phyloP scores from a whole-genome alignment of 1,139 yeast species.

The Saccharomyces hybrid region DNA sequence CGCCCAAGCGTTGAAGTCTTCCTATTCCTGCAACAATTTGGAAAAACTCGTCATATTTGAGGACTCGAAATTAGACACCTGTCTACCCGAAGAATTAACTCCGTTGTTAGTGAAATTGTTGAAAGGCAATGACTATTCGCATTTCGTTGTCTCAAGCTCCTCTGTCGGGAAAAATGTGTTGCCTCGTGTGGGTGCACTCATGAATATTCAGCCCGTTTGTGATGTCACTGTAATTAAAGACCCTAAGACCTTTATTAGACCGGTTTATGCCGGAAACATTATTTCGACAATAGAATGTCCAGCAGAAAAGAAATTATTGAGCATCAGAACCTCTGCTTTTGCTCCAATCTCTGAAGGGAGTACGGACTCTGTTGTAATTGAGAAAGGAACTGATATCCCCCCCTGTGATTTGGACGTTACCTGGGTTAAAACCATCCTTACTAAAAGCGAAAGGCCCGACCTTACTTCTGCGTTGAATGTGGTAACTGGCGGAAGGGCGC shows the following conservation, averaged over 20 bases:
- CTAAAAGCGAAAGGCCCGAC: constrained; percentile 84
- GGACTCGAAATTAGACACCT: constrained; percentile 45
- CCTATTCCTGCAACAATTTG: constrained; percentile 33
- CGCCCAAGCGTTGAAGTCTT: constrained; percentile 33
- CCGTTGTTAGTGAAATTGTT: constrained; percentile 48
- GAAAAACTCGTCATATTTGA: constrained; percentile 46
- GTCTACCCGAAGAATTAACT: constrained; percentile 57
- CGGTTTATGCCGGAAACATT: constrained; percentile 95
- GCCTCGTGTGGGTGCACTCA: constrained; percentile 78
- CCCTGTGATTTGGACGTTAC: constrained; percentile 9
- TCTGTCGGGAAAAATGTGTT: constrained; percentile 80
- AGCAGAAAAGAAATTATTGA: constrained; percentile 59
- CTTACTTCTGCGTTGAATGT: constrained; percentile 73
- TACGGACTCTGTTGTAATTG: constrained; percentile 40
- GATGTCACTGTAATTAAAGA: constrained; percentile 67
- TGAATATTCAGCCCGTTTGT: constrained; percentile 82
- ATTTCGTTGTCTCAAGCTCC: constrained; percentile 73
- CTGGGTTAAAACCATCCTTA: constrained; percentile 39
- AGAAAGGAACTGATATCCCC: constrained; percentile 31
- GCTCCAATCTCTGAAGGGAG: constrained; percentile 41
- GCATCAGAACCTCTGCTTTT: constrained; percentile 83
- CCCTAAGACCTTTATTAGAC: constrained; percentile 73
- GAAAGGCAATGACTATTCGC: constrained; percentile 47
- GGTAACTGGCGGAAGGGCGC: constrained; percentile 91
- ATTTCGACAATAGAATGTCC: constrained; percentile 69